Evolutionary conservation across 495 filamentous ascomycete genomes (phyloP).

Genomic region (Podospora appendiculata): DNA sequence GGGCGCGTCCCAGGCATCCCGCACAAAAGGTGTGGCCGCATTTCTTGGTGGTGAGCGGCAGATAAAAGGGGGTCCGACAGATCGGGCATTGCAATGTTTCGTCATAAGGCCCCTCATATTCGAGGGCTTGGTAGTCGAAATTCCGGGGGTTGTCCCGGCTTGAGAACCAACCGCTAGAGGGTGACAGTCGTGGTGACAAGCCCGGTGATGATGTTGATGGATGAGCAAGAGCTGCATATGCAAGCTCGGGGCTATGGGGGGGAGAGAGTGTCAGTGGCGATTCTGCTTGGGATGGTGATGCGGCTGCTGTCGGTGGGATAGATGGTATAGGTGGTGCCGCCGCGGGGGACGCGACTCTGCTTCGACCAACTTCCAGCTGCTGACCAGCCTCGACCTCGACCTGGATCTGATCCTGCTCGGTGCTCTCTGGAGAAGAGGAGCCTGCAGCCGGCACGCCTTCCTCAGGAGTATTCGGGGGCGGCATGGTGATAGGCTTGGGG

Average conservation of each 20-base stretch:
- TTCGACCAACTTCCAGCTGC: neutral
- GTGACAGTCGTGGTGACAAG: neutral
- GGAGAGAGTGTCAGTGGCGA: no score
- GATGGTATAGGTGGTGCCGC: neutral
- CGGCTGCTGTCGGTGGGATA: neutral
- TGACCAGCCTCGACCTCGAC: no score
- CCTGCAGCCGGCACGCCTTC: conserved; percentile 5
- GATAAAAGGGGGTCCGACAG: conserved; percentile 66
- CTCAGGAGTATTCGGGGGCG: conserved; percentile 9
- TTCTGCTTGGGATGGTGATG: neutral
- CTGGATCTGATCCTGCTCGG: no score
- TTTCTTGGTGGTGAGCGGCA: conserved; percentile 55
- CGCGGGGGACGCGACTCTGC: neutral
- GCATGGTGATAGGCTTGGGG: neutral
- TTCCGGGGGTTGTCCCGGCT: no score
- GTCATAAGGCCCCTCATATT: conserved; percentile 62
- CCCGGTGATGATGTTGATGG: no score
- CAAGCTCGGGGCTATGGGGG: neutral
- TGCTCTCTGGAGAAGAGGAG: neutral
- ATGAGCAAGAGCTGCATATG: no score
- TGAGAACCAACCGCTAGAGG: neutral
- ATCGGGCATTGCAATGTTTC: conserved; percentile 78
- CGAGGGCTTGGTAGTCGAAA: conserved; percentile 60
- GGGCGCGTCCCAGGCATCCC: conserved; percentile 56
- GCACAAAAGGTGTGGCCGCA: conserved; percentile 69